phyloP scores from a whole-genome alignment of 345 rosid species.

The Durio zibethinus region DNA sequence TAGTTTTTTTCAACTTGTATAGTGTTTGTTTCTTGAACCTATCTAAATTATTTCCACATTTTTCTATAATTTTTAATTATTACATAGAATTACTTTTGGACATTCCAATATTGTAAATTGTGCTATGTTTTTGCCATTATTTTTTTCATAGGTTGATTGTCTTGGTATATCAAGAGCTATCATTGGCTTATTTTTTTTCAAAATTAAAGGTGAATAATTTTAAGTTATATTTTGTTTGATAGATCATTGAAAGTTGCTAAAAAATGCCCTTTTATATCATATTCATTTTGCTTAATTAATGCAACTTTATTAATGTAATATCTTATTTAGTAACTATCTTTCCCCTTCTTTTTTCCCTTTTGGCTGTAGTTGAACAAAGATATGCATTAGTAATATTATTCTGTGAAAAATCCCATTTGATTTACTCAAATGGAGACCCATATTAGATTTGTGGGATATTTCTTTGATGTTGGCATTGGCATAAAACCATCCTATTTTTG shows the following conservation, averaged over 20 bases:
- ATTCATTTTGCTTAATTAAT: not conserved
- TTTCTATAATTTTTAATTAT: too few species aligned
- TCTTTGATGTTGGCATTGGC: too few species aligned
- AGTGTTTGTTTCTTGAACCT: too few species aligned
- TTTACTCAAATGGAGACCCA: too few species aligned
- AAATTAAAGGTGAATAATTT: constrained; percentile 64
- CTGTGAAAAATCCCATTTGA: too few species aligned
- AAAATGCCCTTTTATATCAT: not conserved
- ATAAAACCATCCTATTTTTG: too few species aligned
- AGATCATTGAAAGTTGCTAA: not conserved
- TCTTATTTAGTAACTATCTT: not conserved
- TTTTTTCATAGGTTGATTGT: constrained; percentile 68
- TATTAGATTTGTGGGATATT: too few species aligned
- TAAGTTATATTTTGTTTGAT: not conserved
- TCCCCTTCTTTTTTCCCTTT: not conserved
- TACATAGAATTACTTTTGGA: too few species aligned
- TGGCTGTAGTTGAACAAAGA: not conserved
- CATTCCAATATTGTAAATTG: too few species aligned
- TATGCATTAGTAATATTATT: too few species aligned
- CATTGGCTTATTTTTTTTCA: constrained; percentile 81
- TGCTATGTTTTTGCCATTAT: not conserved
- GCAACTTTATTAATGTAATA: not conserved
- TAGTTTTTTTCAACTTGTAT: not conserved
- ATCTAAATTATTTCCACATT: not conserved
- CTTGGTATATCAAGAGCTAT: constrained; percentile 82